phyloP scores from a whole-genome alignment of 2,329 filamentous ascomycete genomes.

The Colletotrichum caudatum region DNA sequence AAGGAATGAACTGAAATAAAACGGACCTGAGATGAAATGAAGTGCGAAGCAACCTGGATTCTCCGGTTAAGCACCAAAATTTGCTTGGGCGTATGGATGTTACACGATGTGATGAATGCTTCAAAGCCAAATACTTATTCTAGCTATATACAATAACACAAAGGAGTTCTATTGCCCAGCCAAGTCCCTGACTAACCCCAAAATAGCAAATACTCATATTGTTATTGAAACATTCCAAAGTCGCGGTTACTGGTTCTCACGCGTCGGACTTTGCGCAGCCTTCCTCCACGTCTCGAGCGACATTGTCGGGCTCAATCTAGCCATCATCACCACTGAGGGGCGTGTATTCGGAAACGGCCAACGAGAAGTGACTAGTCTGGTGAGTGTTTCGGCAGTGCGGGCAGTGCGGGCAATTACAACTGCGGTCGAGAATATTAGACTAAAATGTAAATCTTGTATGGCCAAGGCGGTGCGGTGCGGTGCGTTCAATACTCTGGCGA shows the following conservation, averaged over 20 bases:
- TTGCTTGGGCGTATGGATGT: too few relatives aligned
- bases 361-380: conserved; percentile 19
- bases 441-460: too few relatives aligned
- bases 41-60: too few relatives aligned
- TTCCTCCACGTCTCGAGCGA: conserved; percentile 17
- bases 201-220: not conserved
- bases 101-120: not conserved
- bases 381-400: conserved; percentile 28
- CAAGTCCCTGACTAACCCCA: not conserved
- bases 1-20: too few relatives aligned
- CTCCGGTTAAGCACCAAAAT: too few relatives aligned
- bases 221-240: too few relatives aligned
- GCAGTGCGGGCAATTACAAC: conserved; percentile 34
- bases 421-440: not conserved
- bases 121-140: not conserved
- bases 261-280: not conserved
- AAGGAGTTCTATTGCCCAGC: not conserved
- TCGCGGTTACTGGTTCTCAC: not conserved
- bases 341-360: conserved; percentile 27
- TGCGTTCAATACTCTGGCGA: too few relatives aligned
- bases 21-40: too few relatives aligned
- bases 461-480: too few relatives aligned
- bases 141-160: not conserved
- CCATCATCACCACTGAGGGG: conserved; percentile 27
- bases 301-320: conserved; percentile 12